These are phyloP conservation scores for Protostelium mycophagum DNA, from an alignment of 78 protist species.

Conservation along the genomic window DNA sequence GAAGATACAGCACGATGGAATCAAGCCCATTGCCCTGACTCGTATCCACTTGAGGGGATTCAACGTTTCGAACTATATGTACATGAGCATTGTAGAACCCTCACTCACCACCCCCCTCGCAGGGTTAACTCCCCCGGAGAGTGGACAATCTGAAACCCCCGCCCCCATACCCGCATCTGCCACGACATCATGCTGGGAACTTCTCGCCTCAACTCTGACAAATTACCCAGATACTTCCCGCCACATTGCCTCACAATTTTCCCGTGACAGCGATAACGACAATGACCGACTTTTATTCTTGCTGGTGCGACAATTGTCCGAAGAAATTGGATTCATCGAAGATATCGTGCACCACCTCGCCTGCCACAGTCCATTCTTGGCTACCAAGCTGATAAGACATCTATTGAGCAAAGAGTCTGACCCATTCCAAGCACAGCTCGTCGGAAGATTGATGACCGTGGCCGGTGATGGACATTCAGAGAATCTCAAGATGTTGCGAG, in stretches of 20 bases:
- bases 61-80: neutral
- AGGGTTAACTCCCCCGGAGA: too few relatives aligned
- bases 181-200: neutral
- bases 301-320: neutral
- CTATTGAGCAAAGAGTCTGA: neutral
- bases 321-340: neutral
- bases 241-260: neutral
- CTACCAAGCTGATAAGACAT: neutral
- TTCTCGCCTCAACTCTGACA: neutral
- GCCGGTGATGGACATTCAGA: neutral
- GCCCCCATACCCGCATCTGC: neutral
- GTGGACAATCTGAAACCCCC: neutral
- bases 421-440: neutral
- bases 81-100: neutral
- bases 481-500: neutral
- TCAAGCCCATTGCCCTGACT: neutral
- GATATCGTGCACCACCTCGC: neutral
- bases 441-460: neutral
- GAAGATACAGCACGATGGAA: neutral
- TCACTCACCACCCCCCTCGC: neutral
- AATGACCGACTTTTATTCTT: neutral
- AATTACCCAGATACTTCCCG: neutral
- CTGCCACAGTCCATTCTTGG: neutral
- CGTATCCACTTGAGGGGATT: neutral
- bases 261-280: neutral